Base-by-base conservation (phyloP, 2,329 filamentous ascomycete species). In the Exophiala mesophila region DNA sequence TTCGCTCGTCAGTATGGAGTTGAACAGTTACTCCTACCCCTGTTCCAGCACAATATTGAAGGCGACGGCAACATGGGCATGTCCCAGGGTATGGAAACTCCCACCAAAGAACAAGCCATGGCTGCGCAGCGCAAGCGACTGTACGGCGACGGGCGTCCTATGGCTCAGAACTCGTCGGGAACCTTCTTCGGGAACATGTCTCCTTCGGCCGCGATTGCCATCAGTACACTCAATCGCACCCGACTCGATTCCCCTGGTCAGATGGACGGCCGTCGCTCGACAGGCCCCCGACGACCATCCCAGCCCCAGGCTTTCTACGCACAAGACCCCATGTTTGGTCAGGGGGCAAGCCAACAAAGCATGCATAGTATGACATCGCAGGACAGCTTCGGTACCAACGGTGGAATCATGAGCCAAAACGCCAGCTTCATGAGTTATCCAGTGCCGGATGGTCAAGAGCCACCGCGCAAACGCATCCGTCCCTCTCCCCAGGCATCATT, bases 141-240 rank as follows among this genome's bases (percentile, higher is more conserved):
- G 66, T 97, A 96, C 67, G 94, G 84, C 53, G 87, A 94, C 44
- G 79, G 74, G 36, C 77, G 88, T 36, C 68, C 74, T 9, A 80
- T 78, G 56, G 80, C 77, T 39, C 71, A 75, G 49, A 67, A 58
- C 55, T 80, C 72, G 13, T 81, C 85, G 34, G 89, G 88, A 13
- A 96, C 92, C 1, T 96, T 96, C 62, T 97, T 98, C 71, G 89
- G 89, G 60, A 96, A 94, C 59, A 97, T 98, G 52, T 97, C 90
- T 3, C 85, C 81, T 51, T 94, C 88, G 1, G 89, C 92, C 1
- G 92, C 87, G 3, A 90, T 88, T 57, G 92, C 92, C 19, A 86
- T 98, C 43, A 89, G 88, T 49, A 90, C 92, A 45, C 94, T 98
- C 64, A 96, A 87, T 76, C 96, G 97, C 69, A 90, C 92, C 12